phyloP scores from a whole-genome alignment of 1,139 yeast genomes.

The Taphrina flavorubra region DNA sequence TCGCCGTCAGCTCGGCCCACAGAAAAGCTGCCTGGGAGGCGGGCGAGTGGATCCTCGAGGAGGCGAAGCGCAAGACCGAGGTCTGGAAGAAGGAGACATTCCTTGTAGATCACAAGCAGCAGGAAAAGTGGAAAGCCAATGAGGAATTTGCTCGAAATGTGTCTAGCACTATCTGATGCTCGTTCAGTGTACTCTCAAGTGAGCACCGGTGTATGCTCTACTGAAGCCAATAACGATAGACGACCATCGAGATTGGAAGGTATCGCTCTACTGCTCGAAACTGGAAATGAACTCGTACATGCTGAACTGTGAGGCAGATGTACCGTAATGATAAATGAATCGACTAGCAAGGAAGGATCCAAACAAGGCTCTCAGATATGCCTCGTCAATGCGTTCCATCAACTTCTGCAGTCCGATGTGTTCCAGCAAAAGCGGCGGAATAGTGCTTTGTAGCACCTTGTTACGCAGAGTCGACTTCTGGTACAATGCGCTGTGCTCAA shows the following conservation, averaged over 20 bases:
- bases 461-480: conserved; percentile 79
- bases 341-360: conserved; percentile 89
- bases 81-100: conserved; percentile 58
- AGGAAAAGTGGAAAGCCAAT: conserved; percentile 34
- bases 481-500: conserved; percentile 85
- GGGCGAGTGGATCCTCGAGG: conserved; percentile 56
- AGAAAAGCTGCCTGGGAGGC: conserved; percentile 59
- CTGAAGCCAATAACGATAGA: background rate
- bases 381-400: conserved; percentile 78
- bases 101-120: background rate
- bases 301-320: conserved; percentile 59
- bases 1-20: conserved; percentile 57
- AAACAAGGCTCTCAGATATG: conserved; percentile 85
- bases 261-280: conserved; percentile 20
- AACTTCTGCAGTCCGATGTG: conserved; percentile 78
- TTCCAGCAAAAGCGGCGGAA: conserved; percentile 74
- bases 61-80: conserved; percentile 56
- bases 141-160: conserved; percentile 20
- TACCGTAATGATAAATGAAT: conserved; percentile 83
- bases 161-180: background rate
- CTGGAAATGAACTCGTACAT: conserved; percentile 38
- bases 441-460: conserved; percentile 72
- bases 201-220: no score
- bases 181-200: background rate
- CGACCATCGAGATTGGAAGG: background rate